A percentile compares a stretch with the other conserved stretches of the same genome.
Conservation (phyloP, 2,329 filamentous ascomycete genomes). For the Fusarium domesticum region DNA sequence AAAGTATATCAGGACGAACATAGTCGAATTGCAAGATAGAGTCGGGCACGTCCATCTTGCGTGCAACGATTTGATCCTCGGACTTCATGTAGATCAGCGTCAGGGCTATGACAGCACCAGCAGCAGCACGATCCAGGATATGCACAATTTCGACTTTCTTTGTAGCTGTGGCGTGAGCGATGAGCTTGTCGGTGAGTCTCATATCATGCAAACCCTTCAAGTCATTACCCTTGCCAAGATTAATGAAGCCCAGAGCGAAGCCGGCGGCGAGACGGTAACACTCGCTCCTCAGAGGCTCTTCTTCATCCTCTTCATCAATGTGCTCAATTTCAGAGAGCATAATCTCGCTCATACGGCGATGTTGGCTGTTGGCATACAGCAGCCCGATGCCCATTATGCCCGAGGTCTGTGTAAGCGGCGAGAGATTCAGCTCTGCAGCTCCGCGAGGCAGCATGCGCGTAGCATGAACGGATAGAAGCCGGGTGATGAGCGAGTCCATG, state of each 20-base stretch:
- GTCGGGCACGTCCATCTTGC: conserved; percentile 90
- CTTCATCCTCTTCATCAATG: conserved; percentile 74
- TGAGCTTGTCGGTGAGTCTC: conserved; percentile 82
- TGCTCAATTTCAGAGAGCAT: conserved; percentile 98
- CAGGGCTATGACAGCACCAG: conserved; percentile 87
- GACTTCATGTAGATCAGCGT: conserved; percentile 97
- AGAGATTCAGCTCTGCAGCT: conserved; percentile 90
- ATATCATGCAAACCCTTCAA: conserved; percentile 89
- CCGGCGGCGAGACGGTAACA: conserved; percentile 95
- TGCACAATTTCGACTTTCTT: conserved; percentile 93
- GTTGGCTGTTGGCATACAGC: conserved; percentile 91
- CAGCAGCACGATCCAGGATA: conserved; percentile 85
- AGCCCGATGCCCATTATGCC: conserved; percentile 96
- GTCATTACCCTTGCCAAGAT: conserved; percentile 85
- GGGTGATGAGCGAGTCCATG: conserved; percentile 94
- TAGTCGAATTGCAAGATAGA: conserved; percentile 92
- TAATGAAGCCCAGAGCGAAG: conserved; percentile 90
- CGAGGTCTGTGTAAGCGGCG: conserved; percentile 88
- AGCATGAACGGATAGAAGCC: conserved; percentile 90
- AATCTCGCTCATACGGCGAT: conserved; percentile 97
- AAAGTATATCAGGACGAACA: conserved; percentile 85
- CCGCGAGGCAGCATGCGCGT: conserved; percentile 90
- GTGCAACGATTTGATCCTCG: conserved; percentile 78
- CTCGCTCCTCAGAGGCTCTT: conserved; percentile 83
- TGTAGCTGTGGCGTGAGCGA: conserved; percentile 80